Percentiles rank a stretch among this genome's conserved stretches.
Evolutionary conservation across 176 grass and related monocot genomes (phyloP).

Genomic region (Oryza rufipogon): DNA sequence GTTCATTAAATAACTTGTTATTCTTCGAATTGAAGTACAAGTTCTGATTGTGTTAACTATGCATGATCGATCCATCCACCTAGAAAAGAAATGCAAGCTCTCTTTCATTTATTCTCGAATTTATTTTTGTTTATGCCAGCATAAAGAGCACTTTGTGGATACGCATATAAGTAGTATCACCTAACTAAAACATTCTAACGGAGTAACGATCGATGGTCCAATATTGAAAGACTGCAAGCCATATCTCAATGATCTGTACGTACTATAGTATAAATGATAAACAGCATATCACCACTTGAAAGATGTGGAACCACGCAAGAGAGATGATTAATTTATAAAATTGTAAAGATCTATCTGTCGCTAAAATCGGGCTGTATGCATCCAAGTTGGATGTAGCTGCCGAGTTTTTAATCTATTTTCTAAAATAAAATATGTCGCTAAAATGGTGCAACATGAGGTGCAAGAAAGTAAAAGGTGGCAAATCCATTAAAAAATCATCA

Average conservation of each 20-base stretch:
- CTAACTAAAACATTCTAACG: background rate
- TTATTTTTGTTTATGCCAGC: background rate
- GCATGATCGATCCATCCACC: background rate
- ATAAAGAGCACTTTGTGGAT: background rate
- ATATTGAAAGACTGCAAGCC: background rate
- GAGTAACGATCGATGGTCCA: background rate
- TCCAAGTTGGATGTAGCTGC: too few species aligned
- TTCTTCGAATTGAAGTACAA: background rate
- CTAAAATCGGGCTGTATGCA: background rate
- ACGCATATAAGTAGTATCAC: background rate
- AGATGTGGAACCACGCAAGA: background rate
- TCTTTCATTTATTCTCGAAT: background rate
- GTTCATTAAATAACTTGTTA: background rate
- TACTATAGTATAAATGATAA: background rate
- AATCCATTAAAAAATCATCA: background rate
- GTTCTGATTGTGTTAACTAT: background rate
- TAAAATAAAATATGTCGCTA: too few species aligned
- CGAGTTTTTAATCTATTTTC: too few species aligned
- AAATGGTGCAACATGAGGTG: background rate
- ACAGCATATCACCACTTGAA: background rate
- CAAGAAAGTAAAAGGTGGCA: background rate
- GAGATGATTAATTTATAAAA: background rate
- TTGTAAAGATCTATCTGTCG: background rate
- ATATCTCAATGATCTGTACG: background rate
- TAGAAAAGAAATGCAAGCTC: background rate